Evolutionary conservation across 768 basidiomycete species (phyloP).

Genomic region (Agaricus subrufescens): DNA sequence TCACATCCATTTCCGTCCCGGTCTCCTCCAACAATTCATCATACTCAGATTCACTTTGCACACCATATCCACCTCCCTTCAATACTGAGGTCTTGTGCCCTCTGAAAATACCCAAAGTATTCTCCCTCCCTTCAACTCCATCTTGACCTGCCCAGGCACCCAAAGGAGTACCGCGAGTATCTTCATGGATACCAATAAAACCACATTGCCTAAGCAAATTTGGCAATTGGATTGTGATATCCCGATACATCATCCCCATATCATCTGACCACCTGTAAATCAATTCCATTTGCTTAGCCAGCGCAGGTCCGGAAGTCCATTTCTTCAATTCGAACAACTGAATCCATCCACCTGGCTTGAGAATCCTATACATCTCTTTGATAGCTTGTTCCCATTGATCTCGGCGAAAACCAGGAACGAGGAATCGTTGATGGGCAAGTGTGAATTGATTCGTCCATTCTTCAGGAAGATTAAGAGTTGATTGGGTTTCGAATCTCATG

Average conservation of each 20-base stretch:
- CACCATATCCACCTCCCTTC: not conserved
- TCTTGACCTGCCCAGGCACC: not conserved
- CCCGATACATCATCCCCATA: not conserved
- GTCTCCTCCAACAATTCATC: not conserved
- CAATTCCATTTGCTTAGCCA: not conserved
- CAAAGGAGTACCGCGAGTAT: not conserved
- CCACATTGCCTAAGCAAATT: not conserved
- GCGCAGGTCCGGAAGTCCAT: conserved; percentile 1
- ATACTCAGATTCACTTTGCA: not conserved
- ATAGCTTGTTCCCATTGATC: conserved; percentile 6
- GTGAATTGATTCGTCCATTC: conserved; percentile 8
- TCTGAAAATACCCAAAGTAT: not conserved
- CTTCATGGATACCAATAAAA: not conserved
- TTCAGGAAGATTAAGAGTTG: not conserved
- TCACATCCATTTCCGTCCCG: not conserved
- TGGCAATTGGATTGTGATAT: not conserved
- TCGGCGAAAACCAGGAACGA: not conserved
- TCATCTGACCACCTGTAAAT: not conserved
- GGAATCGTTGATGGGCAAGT: conserved; percentile 4
- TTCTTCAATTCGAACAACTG: not conserved
- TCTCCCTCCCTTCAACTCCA: not conserved
- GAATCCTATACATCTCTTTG: conserved; percentile 1
- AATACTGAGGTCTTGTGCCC: not conserved
- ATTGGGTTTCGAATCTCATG: conserved; percentile 1
- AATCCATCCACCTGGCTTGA: conserved; percentile 4